Conservation (phyloP, 139 green algal species). For the Penium margaritaceum region DNA sequence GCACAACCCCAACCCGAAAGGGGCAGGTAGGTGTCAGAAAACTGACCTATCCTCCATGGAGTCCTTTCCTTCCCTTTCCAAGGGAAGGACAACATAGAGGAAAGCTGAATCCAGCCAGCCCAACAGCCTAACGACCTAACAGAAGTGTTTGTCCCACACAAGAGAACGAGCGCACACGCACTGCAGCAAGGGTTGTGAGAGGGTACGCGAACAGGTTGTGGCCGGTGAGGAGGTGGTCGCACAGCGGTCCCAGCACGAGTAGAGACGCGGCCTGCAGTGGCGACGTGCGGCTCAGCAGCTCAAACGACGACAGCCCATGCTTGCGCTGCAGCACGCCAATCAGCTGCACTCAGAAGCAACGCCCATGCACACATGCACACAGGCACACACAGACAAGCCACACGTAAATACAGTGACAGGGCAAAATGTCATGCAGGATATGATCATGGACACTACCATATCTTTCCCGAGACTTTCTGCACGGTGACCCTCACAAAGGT, state of each 20-base stretch:
- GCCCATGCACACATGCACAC: no score
- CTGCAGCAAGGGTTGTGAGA: neutral
- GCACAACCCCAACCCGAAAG: no score
- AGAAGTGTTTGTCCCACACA: neutral
- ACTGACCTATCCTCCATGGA: no score
- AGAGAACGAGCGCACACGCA: neutral
- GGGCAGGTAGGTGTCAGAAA: no score
- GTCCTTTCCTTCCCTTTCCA: no score
- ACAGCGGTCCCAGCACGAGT: slow-evolving; percentile 13
- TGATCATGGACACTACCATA: neutral
- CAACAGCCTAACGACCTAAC: neutral
- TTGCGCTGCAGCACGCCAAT: slow-evolving; percentile 75
- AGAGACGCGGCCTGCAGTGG: slow-evolving; percentile 27
- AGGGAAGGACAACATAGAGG: no score
- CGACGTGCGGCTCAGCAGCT: slow-evolving; percentile 63
- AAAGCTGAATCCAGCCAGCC: neutral
- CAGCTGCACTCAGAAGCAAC: no score
- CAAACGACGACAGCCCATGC: slow-evolving; percentile 62
- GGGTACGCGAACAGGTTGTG: neutral
- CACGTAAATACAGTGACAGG: no score
- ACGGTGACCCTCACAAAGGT: no score
- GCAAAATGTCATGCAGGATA: neutral
- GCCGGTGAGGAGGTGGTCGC: slow-evolving; percentile 25
- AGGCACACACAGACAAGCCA: no score
- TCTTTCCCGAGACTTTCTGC: neutral